A percentile compares a stretch with the other conserved stretches of the same genome.
phyloP scores from a whole-genome alignment of 208 protist genomes.

The Trypanosoma cruzi region DNA sequence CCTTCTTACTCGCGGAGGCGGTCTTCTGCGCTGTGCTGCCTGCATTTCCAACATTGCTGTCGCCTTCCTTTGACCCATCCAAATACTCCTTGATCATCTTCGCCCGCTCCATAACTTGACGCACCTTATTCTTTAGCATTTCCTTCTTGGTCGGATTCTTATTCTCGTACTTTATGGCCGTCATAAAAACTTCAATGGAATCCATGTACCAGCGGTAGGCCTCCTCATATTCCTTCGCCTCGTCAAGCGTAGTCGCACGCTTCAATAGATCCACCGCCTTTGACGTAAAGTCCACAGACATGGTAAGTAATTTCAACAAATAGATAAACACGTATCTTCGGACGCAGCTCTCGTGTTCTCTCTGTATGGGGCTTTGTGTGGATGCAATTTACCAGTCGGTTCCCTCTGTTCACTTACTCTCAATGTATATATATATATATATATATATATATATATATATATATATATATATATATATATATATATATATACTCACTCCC shows the following conservation, averaged over 20 bases:
- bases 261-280: constrained; percentile 95
- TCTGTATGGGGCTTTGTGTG: too few relatives aligned
- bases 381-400: too few relatives aligned
- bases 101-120: constrained; percentile 94
- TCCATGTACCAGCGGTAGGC: constrained; percentile 94
- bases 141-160: constrained; percentile 95
- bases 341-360: too few relatives aligned
- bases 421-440: too few relatives aligned
- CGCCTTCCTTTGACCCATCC: constrained; percentile 70
- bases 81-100: constrained; percentile 97
- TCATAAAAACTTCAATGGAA: constrained; percentile 95
- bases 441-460: neutral
- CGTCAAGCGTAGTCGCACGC: constrained; percentile 89
- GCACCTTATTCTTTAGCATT: constrained; percentile 89
- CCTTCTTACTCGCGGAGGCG: constrained; percentile 70
- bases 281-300: constrained; percentile 94
- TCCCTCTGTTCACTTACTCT: too few relatives aligned
- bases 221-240: constrained; percentile 93
- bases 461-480: constrained; percentile 11
- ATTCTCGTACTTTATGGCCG: constrained; percentile 95
- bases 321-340: neutral
- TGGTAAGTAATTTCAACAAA: constrained; percentile 14
- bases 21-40: constrained; percentile 60
- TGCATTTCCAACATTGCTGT: constrained; percentile 29
- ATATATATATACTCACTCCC: constrained; percentile 6